These are phyloP conservation scores for Coemansia sp. DNA, from an alignment of 192 early-diverging fungal genomes.

Conservation along the genomic window DNA sequence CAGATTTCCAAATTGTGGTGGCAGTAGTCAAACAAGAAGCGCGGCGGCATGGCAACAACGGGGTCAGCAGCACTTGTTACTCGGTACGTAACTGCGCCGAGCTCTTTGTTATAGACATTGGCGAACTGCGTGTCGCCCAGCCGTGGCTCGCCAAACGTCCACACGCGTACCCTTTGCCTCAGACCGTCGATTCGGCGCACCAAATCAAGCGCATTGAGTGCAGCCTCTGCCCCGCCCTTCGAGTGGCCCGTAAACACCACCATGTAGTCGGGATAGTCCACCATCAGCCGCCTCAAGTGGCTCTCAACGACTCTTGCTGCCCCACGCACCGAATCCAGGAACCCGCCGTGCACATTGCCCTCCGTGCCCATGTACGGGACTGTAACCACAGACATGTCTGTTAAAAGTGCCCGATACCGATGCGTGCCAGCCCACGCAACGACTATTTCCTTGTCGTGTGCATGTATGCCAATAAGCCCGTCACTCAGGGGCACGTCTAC, in stretches of 20 bases:
- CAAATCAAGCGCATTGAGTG: conserved; percentile 36
- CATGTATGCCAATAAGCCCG: conserved; percentile 33
- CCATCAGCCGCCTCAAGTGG: conserved; percentile 16
- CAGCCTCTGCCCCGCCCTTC: conserved; percentile 47
- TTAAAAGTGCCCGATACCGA: conserved; percentile 42
- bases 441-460: conserved; percentile 32
- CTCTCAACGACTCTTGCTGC: conserved; percentile 1
- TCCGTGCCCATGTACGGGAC: conserved; percentile 25
- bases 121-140: conserved; percentile 40
- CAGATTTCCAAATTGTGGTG: conserved; percentile 44
- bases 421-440: conserved; percentile 48
- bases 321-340: conserved; percentile 27
- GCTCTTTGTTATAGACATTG: conserved; percentile 26
- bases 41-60: conserved; percentile 44
- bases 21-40: conserved; percentile 41
- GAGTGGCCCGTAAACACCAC: conserved; percentile 50
- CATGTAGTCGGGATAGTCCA: conserved; percentile 34
- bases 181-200: conserved; percentile 27
- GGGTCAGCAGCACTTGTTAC: conserved; percentile 41
- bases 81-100: conserved; percentile 37
- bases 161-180: conserved; percentile 20
- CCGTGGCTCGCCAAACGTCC: conserved; percentile 50
- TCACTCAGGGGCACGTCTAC: conserved; percentile 43
- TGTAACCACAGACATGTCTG: conserved; percentile 41
- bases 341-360: conserved; percentile 41